Conservation (phyloP, 805 yeast genomes). For the Jamesozyma lodderae region DNA sequence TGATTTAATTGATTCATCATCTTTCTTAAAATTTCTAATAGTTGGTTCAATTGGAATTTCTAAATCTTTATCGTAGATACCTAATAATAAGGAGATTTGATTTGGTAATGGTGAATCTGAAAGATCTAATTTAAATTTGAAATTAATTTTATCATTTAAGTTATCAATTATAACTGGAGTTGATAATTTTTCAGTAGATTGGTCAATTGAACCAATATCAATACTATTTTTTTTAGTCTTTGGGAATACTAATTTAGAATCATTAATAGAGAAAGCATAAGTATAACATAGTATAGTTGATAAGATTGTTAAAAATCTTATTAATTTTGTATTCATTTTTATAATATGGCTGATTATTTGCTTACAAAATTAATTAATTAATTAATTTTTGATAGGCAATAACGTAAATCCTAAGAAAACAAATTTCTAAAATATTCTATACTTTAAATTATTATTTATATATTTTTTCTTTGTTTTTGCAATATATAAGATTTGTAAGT, state of each 20-base stretch:
- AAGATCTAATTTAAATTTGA: slow-evolving; percentile 14
- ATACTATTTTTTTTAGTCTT: not conserved
- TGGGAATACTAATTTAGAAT: slow-evolving; percentile 4
- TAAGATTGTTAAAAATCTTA: slow-evolving; percentile 2
- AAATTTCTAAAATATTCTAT: too few species aligned
- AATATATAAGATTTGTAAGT: slow-evolving; percentile 1
- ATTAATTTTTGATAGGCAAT: too few species aligned
- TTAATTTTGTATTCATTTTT: slow-evolving; percentile 2
- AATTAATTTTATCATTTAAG: slow-evolving; percentile 13
- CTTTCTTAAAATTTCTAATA: slow-evolving; percentile 8
- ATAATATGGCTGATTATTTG: too few species aligned
- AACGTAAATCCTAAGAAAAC: too few species aligned
- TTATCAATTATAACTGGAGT: slow-evolving; percentile 9
- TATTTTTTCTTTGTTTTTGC: not conserved
- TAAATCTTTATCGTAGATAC: slow-evolving; percentile 17
- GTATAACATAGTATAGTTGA: slow-evolving; percentile 2
- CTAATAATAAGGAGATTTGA: slow-evolving; percentile 21
- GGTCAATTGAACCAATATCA: slow-evolving; percentile 7
- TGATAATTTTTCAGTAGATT: slow-evolving; percentile 4
- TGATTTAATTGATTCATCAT: slow-evolving; percentile 10
- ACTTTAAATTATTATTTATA: not conserved
- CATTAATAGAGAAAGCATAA: slow-evolving; percentile 5
- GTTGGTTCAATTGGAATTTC: slow-evolving; percentile 18
- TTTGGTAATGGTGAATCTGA: slow-evolving; percentile 9
- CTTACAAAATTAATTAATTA: too few species aligned